Evolutionary conservation across 306 rosid species (phyloP).

Genomic region (Malus orientalis): DNA sequence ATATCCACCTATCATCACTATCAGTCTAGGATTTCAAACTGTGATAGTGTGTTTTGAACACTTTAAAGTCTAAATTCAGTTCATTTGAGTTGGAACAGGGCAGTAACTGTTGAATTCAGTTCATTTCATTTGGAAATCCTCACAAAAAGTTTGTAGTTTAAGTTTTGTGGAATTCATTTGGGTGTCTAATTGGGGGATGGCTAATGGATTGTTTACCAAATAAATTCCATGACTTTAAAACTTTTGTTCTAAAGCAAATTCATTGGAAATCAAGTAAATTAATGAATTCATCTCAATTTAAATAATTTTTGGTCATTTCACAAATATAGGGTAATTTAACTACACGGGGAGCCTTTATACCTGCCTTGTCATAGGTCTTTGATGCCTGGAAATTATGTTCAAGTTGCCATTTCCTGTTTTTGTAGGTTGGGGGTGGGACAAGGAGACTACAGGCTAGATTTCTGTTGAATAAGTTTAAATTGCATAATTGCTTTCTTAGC

Average conservation of each 20-base stretch:
- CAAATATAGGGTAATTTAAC: background rate
- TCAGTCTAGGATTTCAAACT: background rate
- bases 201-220: background rate
- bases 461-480: background rate
- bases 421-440: background rate
- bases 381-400: background rate
- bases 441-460: background rate
- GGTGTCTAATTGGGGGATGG: background rate
- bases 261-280: background rate
- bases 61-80: background rate
- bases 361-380: background rate
- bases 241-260: background rate
- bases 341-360: background rate
- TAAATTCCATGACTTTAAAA: background rate
- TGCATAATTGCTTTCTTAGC: background rate
- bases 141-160: background rate
- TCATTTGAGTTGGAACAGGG: too few relatives aligned
- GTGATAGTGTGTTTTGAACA: background rate
- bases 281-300: background rate
- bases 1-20: background rate
- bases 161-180: background rate
- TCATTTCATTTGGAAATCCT: background rate
- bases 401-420: background rate
- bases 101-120: too few relatives aligned
- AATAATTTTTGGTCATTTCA: background rate